phyloP scores from a whole-genome alignment of 352 stramenopile species.

The Phytophthora pseudosyringae region DNA sequence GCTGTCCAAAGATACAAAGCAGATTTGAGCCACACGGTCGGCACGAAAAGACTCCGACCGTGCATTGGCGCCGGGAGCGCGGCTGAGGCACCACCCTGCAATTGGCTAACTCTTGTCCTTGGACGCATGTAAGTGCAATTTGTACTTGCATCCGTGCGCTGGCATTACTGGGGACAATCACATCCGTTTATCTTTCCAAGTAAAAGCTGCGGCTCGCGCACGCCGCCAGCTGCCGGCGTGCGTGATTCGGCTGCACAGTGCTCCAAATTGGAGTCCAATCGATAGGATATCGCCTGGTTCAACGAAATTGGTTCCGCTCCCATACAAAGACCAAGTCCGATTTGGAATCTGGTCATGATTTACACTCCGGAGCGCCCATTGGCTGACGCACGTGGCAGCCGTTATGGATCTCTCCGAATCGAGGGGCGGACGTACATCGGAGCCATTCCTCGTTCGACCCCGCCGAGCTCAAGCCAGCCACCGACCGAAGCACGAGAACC shows the following conservation, averaged over 20 bases:
- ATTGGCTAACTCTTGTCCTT: no score
- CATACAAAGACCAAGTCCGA: constrained; percentile 9
- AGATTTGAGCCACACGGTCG: neutral
- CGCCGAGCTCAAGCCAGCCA: constrained; percentile 18
- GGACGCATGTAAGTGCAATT: no score
- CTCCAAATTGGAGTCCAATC: no score
- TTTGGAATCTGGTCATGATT: constrained; percentile 26
- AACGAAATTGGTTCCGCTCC: constrained; percentile 9
- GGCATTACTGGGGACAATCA: neutral
- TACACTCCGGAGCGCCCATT: constrained; percentile 20
- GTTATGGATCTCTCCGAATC: constrained; percentile 32
- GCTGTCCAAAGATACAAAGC: constrained; percentile 1
- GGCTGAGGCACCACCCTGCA: no score
- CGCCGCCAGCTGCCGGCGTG: no score
- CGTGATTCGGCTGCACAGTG: no score
- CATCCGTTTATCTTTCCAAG: neutral
- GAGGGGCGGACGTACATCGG: constrained; percentile 23
- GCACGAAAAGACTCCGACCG: no score
- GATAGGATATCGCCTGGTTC: constrained; percentile 16
- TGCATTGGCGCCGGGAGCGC: no score
- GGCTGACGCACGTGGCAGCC: constrained; percentile 18
- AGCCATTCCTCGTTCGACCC: constrained; percentile 28
- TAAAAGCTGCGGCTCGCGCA: constrained; percentile 9
- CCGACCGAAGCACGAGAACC: constrained; percentile 2
- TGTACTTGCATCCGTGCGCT: neutral